These are phyloP conservation scores for Pulveroboletus sp. DNA, from an alignment of 768 basidiomycete species.

Conservation along the genomic window DNA sequence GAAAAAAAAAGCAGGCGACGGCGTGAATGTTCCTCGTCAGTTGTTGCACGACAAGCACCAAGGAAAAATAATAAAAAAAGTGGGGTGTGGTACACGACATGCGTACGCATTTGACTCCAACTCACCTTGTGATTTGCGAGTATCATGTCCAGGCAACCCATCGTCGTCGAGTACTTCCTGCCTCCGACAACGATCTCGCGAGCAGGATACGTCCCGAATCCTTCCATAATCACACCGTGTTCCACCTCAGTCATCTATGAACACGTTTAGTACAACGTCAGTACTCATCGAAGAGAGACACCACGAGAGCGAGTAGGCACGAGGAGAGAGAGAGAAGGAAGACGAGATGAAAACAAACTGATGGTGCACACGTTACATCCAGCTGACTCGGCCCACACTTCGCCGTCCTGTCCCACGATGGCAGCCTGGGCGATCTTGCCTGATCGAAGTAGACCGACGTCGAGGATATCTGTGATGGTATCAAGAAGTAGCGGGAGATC, in stretches of 20 bases:
- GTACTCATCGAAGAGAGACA: background rate
- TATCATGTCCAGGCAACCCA: slow-evolving; percentile 25
- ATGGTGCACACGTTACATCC: slow-evolving; percentile 22
- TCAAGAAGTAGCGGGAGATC: background rate
- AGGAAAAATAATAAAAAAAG: background rate
- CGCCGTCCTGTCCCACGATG: slow-evolving; percentile 29
- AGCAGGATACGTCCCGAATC: slow-evolving; percentile 17
- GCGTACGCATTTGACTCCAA: background rate
- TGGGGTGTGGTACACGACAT: too few relatives aligned
- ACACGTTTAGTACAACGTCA: background rate
- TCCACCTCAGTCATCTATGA: slow-evolving; percentile 22
- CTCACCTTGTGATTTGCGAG: slow-evolving; percentile 19
- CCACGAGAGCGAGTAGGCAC: too few relatives aligned
- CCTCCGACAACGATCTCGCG: slow-evolving; percentile 24
- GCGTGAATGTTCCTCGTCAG: background rate
- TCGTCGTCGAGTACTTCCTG: slow-evolving; percentile 21
- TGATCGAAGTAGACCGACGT: slow-evolving; percentile 69
- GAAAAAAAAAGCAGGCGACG: too few relatives aligned
- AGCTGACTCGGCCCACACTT: slow-evolving; percentile 30
- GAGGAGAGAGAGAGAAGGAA: background rate
- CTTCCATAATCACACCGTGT: slow-evolving; percentile 14
- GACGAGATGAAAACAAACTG: background rate
- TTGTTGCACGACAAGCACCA: background rate
- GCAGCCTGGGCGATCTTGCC: slow-evolving; percentile 75
- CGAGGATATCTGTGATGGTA: slow-evolving; percentile 72